Evolutionary conservation across 306 rosid genomes (phyloP).

Genomic region (Acmispon strigosus): DNA sequence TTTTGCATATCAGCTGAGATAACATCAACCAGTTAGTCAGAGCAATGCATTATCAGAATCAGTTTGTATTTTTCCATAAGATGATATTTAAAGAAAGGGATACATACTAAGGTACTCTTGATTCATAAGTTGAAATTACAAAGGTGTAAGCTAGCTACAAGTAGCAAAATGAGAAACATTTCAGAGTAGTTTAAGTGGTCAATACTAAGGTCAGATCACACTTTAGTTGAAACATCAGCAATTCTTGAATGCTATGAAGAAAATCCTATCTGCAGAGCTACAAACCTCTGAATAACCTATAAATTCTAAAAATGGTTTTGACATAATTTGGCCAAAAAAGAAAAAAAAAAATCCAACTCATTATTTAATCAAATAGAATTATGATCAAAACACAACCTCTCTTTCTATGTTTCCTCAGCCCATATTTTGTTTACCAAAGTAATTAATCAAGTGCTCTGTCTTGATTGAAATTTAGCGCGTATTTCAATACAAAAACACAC

Average conservation of each 20-base stretch:
- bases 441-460: neutral
- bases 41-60: neutral
- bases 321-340: neutral
- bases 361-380: neutral
- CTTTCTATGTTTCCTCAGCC: neutral
- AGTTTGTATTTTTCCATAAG: neutral
- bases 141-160: neutral
- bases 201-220: neutral
- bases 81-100: neutral
- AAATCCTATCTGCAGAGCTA: neutral
- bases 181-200: neutral
- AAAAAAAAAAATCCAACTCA: neutral
- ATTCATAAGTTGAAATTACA: neutral
- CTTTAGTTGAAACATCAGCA: neutral
- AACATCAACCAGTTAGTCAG: neutral
- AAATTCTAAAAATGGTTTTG: neutral
- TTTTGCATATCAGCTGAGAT: neutral
- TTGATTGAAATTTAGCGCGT: neutral
- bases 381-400: neutral
- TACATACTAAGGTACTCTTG: neutral
- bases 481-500: neutral
- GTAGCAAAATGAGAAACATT: neutral
- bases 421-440: neutral
- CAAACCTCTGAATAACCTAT: neutral
- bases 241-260: neutral